phyloP scores from a whole-genome alignment of 345 rosid genomes.

The Gossypium ekmanianum region DNA sequence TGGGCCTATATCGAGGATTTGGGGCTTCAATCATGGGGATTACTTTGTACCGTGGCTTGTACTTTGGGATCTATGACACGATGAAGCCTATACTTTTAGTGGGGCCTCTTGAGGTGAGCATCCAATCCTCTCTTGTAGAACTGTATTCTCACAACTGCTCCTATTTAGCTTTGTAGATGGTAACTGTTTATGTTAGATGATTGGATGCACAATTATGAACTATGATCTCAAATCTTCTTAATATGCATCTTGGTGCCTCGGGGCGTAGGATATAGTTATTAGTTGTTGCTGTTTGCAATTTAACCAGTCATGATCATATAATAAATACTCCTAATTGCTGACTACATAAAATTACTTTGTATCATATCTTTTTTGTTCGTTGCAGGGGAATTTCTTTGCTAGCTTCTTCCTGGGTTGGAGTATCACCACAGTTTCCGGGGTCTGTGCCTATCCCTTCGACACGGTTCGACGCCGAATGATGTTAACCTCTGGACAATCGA shows the following conservation, averaged over 20 bases:
- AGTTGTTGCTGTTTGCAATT: neutral
- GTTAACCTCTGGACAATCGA: slow-evolving; percentile 84
- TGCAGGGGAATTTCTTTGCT: slow-evolving; percentile 81
- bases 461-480: slow-evolving; percentile 88
- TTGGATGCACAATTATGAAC: no score
- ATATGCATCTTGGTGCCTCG: neutral
- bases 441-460: slow-evolving; percentile 92
- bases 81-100: slow-evolving; percentile 80
- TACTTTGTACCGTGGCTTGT: slow-evolving; percentile 86
- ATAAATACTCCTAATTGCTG: neutral
- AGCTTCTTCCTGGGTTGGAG: slow-evolving; percentile 95
- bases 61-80: slow-evolving; percentile 89
- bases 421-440: slow-evolving; percentile 73
- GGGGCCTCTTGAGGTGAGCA: slow-evolving; percentile 74
- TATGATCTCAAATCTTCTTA: no score
- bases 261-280: neutral
- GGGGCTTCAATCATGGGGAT: slow-evolving; percentile 88
- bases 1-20: slow-evolving; percentile 84
- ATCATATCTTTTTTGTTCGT: neutral
- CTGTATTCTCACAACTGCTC: neutral
- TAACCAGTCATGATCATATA: neutral
- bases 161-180: neutral
- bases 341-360: neutral
- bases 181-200: neutral
- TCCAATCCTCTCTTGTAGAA: slow-evolving; percentile 7